These are phyloP conservation scores for Crithidia brevicula DNA, from an alignment of 208 protist genomes.

Conservation along the genomic window DNA sequence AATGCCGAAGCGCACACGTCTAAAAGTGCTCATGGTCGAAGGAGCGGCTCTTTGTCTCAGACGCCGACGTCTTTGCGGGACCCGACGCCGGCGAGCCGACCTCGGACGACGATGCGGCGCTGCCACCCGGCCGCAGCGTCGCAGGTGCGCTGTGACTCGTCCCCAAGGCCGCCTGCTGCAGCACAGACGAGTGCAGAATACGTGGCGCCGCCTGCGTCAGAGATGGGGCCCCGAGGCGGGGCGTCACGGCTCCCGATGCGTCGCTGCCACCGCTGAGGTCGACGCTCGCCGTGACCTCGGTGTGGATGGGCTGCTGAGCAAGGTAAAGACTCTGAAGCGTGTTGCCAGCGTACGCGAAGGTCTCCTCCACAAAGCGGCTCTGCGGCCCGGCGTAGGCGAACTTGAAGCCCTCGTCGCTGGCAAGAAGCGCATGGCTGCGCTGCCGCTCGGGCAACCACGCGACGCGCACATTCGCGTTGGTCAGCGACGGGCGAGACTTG, in stretches of 20 bases:
- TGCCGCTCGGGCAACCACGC: constrained; percentile 70
- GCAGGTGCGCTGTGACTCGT: neutral
- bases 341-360: constrained; percentile 71
- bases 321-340: constrained; percentile 73
- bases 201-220: constrained; percentile 22
- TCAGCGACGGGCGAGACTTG: constrained; percentile 72
- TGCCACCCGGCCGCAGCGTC: constrained; percentile 8
- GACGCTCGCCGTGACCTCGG: constrained; percentile 56
- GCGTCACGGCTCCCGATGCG: neutral
- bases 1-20: too few relatives aligned
- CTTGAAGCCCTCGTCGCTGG: constrained; percentile 72
- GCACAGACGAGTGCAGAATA: constrained; percentile 59
- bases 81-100: constrained; percentile 2
- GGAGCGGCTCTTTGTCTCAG: neutral
- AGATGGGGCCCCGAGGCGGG: neutral
- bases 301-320: constrained; percentile 73
- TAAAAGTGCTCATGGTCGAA: constrained; percentile 32
- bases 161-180: constrained; percentile 27
- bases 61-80: neutral
- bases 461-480: constrained; percentile 83
- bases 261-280: constrained; percentile 18
- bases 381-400: constrained; percentile 57
- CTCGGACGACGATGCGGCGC: constrained; percentile 8
- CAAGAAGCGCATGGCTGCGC: constrained; percentile 56
- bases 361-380: constrained; percentile 80